A percentile compares a stretch with the other conserved stretches of the same genome.
These are phyloP conservation scores for Entomophthora muscae DNA, from an alignment of 371 early-diverging fungal species.

Conservation along the genomic window DNA sequence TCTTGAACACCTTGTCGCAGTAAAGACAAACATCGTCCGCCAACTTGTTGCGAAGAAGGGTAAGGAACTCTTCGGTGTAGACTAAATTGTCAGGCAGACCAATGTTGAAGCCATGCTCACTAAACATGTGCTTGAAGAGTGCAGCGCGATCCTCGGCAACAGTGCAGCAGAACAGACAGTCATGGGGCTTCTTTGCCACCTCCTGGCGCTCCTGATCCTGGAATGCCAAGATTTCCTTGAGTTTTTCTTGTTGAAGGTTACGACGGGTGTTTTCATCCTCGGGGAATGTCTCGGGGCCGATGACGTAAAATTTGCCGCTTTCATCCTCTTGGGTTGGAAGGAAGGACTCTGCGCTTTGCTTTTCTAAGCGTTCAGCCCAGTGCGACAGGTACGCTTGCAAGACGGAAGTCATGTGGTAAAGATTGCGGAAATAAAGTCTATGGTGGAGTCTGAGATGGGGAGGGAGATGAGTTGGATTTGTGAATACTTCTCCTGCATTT, in stretches of 20 bases:
- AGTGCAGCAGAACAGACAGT: constrained; percentile 85
- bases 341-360: constrained; percentile 16
- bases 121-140: constrained; percentile 78
- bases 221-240: constrained; percentile 48
- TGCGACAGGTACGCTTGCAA: constrained; percentile 54
- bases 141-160: constrained; percentile 36
- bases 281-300: neutral
- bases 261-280: constrained; percentile 3
- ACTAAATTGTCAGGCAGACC: constrained; percentile 87
- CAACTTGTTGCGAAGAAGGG: constrained; percentile 57
- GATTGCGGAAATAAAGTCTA: constrained; percentile 39
- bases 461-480: constrained; percentile 41
- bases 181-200: constrained; percentile 44
- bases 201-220: constrained; percentile 65
- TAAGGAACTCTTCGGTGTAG: constrained; percentile 65
- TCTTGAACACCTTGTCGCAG: constrained; percentile 86
- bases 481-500: constrained; percentile 27
- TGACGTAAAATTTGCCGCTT: constrained; percentile 12
- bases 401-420: constrained; percentile 64
- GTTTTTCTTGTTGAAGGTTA: constrained; percentile 4
- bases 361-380: constrained; percentile 37
- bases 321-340: constrained; percentile 12
- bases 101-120: constrained; percentile 85
- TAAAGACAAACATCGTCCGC: constrained; percentile 62
- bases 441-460: constrained; percentile 49